Evolutionary conservation across 257 asterid species (phyloP), one percentile per base, ranked within the genome.

Genomic region (Echium plantagineum): DNA sequence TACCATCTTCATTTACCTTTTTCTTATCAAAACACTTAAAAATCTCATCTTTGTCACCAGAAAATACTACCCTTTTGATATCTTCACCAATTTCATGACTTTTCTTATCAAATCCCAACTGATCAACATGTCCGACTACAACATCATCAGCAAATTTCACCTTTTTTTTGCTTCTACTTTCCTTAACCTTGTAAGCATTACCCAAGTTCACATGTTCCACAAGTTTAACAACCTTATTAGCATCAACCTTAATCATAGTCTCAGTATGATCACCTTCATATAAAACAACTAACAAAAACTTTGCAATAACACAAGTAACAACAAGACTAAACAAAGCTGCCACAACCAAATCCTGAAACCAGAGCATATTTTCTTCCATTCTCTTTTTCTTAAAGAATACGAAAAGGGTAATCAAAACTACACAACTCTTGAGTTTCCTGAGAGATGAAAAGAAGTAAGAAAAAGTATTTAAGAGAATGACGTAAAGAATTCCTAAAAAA

Each of bases 111-210:
- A 35, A 35, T 3, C 49, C 49, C 16, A 42, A 57, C 51, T 51
- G 73, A 76, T 77, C 83, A 75, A 75, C 60, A 69, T 74, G 75
- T 57, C 67, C 69, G 56, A 76, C 64, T 75, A 73, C 68, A 63
- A 63, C 85, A 56, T 78, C 83, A 57, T 75, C 89, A 55, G 70
- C 75, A 71, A 83, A 80, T 61, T 69, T 70, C 54, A 82, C 91
- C 60, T 73, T 71, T 64, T 73, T 78, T 58, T 20, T 54, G 64
- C 75, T 75, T 69, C 72, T 80, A 8, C 63, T 54, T 21, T 69
- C 69, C 67, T 42, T 63, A 54, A 75, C 80, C 58, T 58, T 66
- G 71, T 72, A 70, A 69, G 59, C 74, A 52, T 63, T 75, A 9
- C 64, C 63, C 73, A 60, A 66, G 54, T 21, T 54, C 61, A 13